Evolutionary conservation across 495 filamentous ascomycete species (phyloP), one percentile per base, ranked within the genome.

Genomic region (Patellaria atrata): DNA sequence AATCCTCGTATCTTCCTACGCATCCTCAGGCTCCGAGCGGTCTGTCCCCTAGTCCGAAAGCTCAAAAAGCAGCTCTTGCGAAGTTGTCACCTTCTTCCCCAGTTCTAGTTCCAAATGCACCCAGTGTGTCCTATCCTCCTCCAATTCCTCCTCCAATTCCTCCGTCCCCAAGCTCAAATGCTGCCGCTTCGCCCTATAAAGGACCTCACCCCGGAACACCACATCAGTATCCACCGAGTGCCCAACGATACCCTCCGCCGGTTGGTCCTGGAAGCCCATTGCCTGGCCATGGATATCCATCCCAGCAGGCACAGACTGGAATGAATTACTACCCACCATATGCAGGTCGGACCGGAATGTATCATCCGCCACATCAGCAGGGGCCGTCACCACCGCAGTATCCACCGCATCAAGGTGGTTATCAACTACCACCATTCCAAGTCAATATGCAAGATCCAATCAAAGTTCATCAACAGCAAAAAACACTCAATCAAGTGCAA

Each of bases 401-500:
- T 37, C 35, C 42, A 13, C 38, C 44, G 17, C 51, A 50, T n/a
- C 38, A 45, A 26, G 48, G 55, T 21, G 57, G 55, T n/a, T 37
- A 48, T 35, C 48, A 53, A 44, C 45, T 57, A 5, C 56, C 53
- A n/a, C 52, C 56, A 21, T 61, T 59, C 40, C 48, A 51, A 25
- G 44, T 58, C 3, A 45, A 37, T 5, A 45, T 44, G 7, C 50
- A 52, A 27, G 41, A 45, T 29, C 44, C 48, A 15, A 43, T 38
- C 18, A 42, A 41, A 29, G 33, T 35, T 0, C 37, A 45, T 23
- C 47, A 45, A 18, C 43, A 43, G 25, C 30, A 25, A n/a, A 24
- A 40, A 14, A n/a, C 22, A 2, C 34, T 39, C n/a, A 40, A 43
- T 28, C 45, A 47, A 38, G 22, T 32, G 6, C 34, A 41, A 21